These are phyloP conservation scores for Geotrichum aggregatum DNA, from an alignment of 1,139 yeast genomes.

Conservation along the genomic window DNA sequence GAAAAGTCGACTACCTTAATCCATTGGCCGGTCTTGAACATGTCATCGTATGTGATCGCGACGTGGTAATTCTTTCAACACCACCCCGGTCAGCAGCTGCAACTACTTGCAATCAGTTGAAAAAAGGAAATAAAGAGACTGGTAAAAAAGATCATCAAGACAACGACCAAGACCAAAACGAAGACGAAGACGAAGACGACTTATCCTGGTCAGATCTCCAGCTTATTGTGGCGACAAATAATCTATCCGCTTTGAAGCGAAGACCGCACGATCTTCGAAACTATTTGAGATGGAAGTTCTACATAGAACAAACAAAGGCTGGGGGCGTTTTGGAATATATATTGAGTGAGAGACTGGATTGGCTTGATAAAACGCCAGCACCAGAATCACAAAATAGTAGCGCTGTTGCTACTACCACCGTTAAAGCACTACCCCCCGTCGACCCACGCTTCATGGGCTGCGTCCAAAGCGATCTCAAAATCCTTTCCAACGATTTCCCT, in stretches of 20 bases:
- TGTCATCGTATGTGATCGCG: slow-evolving; percentile 18
- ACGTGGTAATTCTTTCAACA: slow-evolving; percentile 14
- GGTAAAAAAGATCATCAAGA: no score
- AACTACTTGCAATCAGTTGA: neutral
- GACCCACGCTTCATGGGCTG: slow-evolving; percentile 28
- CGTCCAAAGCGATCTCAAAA: slow-evolving; percentile 34
- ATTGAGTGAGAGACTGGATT: slow-evolving; percentile 32
- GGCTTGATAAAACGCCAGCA: no score
- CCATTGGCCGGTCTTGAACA: slow-evolving; percentile 20
- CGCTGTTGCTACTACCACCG: slow-evolving; percentile 10
- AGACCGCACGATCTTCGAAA: slow-evolving; percentile 36
- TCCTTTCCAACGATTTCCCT: slow-evolving; percentile 42
- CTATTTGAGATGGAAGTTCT: slow-evolving; percentile 36
- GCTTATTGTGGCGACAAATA: slow-evolving; percentile 22
- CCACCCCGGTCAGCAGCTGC: slow-evolving; percentile 2
- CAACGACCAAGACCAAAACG: neutral
- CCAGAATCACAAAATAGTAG: no score
- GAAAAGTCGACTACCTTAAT: slow-evolving; percentile 11
- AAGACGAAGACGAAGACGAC: slow-evolving; percentile 4
- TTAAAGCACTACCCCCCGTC: slow-evolving; percentile 21
- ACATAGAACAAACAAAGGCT: slow-evolving; percentile 21
- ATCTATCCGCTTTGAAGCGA: slow-evolving; percentile 34
- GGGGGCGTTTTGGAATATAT: slow-evolving; percentile 37
- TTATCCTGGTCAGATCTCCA: slow-evolving; percentile 16
- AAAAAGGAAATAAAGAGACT: no score